Evolutionary conservation across 148 eudicot species (phyloP), one percentile per base, ranked within the genome.

Genomic region (Camellia lanceoleosa): DNA sequence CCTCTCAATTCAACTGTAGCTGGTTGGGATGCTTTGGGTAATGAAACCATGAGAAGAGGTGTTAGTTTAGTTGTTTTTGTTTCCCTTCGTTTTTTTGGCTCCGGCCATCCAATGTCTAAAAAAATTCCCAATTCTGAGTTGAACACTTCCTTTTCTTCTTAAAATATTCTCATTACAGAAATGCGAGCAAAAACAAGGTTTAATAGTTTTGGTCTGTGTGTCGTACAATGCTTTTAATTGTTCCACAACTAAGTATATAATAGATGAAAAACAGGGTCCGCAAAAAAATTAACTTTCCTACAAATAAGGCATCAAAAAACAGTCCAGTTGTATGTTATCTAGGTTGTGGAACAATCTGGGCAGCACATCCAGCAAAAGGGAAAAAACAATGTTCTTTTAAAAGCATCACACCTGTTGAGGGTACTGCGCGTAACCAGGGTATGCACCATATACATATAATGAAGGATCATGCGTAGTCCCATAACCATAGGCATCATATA

Each of bases 381-480:
- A 2, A 56, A 76, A 47, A 30, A 15, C 20, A 73, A 52, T 5
- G 15, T 23, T 23, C 23, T n/a, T 23, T 60, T 2, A 72, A 55
- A 60, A 9, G 59, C 14, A 81, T 68, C 76, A 54, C 74, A 87
- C 99, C 92, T 92, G 99, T 82, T 92, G 99, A 88, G 97, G 95
- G 81, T 96, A 94, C 81, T 93, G 97, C 41, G 75, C 20, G 77
- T 94, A 96, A 74, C 95, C 98, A 81, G 94, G 88, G 90, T 96
- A 96, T 79, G 92, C 91, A 85, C 92, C 88, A 81, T 96, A 95
- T 13, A 91, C 92, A 82, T 96, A 93, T 44, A 86, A 75, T 65
- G 97, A 90, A 69, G 98, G 97, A 87, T 96, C 99, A 54, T 96
- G 98, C 79, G 90, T 85, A 71, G 90, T 91, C 67, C 94, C 98